Conservation (phyloP, 2,329 filamentous ascomycete species). For the Arthrobotrys entomopaga region DNA sequence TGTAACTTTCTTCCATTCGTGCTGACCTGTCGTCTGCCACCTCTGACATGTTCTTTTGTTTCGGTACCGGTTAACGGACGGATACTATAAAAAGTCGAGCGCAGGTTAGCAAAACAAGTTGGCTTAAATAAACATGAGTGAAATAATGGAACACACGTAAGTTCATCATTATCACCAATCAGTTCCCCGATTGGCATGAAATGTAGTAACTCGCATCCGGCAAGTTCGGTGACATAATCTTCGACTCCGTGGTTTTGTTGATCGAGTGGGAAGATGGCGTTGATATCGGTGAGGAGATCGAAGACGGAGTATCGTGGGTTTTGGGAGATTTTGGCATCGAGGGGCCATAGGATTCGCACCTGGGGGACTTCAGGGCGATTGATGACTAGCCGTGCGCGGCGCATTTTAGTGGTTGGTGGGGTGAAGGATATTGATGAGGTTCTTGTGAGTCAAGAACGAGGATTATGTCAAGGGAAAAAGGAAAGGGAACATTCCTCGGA, state of each 20-base stretch:
- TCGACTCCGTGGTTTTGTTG: conserved; percentile 56
- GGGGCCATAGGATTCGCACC: conserved; percentile 57
- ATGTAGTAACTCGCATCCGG: conserved; percentile 58
- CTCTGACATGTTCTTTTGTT: conserved; percentile 55
- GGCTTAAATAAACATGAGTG: neutral
- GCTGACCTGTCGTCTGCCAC: conserved; percentile 57
- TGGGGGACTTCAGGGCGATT: conserved; percentile 55
- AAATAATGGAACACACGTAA: conserved; percentile 56
- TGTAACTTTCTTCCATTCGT: conserved; percentile 56
- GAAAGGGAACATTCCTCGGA: conserved; percentile 11
- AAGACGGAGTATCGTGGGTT: conserved; percentile 56
- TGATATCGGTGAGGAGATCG: conserved; percentile 56
- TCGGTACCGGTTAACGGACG: conserved; percentile 57
- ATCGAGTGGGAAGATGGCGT: conserved; percentile 57
- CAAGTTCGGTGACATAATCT: conserved; percentile 58
- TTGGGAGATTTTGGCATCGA: conserved; percentile 54
- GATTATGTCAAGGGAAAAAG: neutral
- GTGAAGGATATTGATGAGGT: neutral
- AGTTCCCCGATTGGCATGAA: conserved; percentile 57
- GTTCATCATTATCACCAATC: conserved; percentile 57
- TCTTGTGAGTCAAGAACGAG: conserved; percentile 11
- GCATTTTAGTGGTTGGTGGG: conserved; percentile 53
- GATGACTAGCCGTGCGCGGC: conserved; percentile 57
- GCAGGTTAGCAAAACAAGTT: neutral
- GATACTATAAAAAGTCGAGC: conserved; percentile 50